Evolutionary conservation across 1,139 yeast species (phyloP).

Genomic region (Pichia sp.): DNA sequence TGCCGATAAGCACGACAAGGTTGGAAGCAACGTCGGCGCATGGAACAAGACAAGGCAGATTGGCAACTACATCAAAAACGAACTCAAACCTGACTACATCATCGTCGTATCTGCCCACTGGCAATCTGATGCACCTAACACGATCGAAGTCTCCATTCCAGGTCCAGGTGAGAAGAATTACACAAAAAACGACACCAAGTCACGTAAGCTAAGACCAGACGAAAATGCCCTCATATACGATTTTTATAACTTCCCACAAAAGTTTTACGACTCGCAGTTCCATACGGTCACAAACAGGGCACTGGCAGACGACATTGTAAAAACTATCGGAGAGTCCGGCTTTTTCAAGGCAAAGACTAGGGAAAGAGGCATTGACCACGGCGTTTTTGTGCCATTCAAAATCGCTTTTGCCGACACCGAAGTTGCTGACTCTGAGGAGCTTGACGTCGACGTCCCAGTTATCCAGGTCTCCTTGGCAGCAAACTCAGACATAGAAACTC

Average conservation of each 20-base stretch:
- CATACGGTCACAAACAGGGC: constrained; percentile 42
- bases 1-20: constrained; percentile 45
- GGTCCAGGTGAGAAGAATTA: constrained; percentile 29
- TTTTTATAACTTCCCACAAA: constrained; percentile 63
- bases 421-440: constrained; percentile 31
- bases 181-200: constrained; percentile 14
- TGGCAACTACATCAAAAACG: constrained; percentile 47
- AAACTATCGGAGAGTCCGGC: constrained; percentile 40
- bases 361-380: constrained; percentile 72
- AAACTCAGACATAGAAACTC: constrained; percentile 43
- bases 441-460: constrained; percentile 48
- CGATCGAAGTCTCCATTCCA: constrained; percentile 50
- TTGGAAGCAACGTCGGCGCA: constrained; percentile 54
- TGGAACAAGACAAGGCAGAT: constrained; percentile 44
- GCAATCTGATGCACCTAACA: constrained; percentile 46
- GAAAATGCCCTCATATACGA: constrained; percentile 57
- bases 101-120: constrained; percentile 74
- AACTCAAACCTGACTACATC: constrained; percentile 58
- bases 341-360: constrained; percentile 39
- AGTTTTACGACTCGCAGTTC: constrained; percentile 61
- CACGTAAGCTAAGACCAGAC: constrained; percentile 21
- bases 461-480: constrained; percentile 62
- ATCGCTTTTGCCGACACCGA: constrained; percentile 55
- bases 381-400: constrained; percentile 76
- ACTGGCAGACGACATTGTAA: constrained; percentile 44